These are phyloP conservation scores for Venturia effusa DNA, from an alignment of 2,329 filamentous ascomycete species.

Conservation along the genomic window DNA sequence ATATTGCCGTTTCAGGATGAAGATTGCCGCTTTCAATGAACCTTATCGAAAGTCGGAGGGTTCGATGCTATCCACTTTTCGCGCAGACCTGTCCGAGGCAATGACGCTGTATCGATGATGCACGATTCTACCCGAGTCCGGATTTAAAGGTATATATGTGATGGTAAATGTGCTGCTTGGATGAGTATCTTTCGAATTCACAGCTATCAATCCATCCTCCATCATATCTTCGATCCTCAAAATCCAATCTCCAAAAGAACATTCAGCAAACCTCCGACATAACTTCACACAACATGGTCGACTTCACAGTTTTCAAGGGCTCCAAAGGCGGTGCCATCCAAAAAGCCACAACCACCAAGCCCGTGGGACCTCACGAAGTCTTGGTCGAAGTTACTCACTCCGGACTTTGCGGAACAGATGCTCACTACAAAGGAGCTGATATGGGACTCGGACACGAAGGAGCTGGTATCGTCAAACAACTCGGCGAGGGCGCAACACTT, in stretches of 20 bases:
- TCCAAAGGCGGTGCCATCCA: constrained; percentile 45
- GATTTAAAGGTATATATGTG: not conserved
- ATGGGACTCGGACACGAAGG: constrained; percentile 46
- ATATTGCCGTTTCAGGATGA: constrained; percentile 1
- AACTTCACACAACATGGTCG: constrained; percentile 8
- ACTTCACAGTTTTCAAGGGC: constrained; percentile 56
- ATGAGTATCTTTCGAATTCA: not conserved
- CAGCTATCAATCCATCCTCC: not conserved
- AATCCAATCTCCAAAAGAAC: too few species aligned
- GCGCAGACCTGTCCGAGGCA: not conserved
- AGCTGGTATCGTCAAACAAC: constrained; percentile 38
- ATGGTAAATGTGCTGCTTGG: not conserved
- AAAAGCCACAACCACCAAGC: constrained; percentile 36
- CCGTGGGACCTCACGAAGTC: constrained; percentile 44
- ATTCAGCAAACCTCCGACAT: not conserved
- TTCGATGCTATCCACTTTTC: not conserved
- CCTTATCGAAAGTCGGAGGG: not conserved
- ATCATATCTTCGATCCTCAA: not conserved
- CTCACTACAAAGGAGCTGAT: constrained; percentile 32
- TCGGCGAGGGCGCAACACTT: constrained; percentile 34
- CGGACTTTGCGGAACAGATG: constrained; percentile 54
- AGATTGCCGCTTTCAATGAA: not conserved
- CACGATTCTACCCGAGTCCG: not conserved
- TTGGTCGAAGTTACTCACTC: constrained; percentile 54
- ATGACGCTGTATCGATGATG: constrained; percentile 2